These are phyloP conservation scores for Cladorrhinum sp. DNA, from an alignment of 2,329 filamentous ascomycete genomes.

Conservation along the genomic window DNA sequence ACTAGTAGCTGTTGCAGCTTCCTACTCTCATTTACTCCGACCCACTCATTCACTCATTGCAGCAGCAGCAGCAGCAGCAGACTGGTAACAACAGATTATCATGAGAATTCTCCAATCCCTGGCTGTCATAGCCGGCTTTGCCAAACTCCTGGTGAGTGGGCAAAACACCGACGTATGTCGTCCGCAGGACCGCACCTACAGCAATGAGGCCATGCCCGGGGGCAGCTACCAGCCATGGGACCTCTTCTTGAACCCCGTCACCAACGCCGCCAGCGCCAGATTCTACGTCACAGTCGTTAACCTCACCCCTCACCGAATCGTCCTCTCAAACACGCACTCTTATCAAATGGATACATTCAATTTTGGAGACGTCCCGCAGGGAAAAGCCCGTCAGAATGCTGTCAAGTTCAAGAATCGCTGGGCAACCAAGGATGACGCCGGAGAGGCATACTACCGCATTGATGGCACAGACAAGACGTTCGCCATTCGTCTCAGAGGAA, in stretches of 20 bases:
- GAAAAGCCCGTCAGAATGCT: constrained; percentile 32
- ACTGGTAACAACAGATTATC: not conserved
- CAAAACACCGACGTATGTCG: constrained; percentile 13
- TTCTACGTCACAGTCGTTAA: constrained; percentile 37
- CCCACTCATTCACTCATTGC: not conserved
- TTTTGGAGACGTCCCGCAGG: constrained; percentile 35
- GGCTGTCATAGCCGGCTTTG: constrained; percentile 17
- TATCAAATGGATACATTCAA: constrained; percentile 35
- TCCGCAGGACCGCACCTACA: constrained; percentile 20
- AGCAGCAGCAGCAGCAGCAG: too few relatives aligned
- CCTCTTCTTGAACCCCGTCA: constrained; percentile 15
- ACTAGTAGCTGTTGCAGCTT: not conserved
- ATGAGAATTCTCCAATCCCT: constrained; percentile 15
- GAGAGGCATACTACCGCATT: constrained; percentile 34
- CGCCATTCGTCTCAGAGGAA: constrained; percentile 31
- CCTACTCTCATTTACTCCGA: not conserved
- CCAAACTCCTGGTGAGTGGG: constrained; percentile 10
- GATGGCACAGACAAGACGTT: constrained; percentile 33
- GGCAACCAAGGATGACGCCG: constrained; percentile 26
- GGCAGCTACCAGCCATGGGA: constrained; percentile 18
- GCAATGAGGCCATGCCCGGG: constrained; percentile 14
- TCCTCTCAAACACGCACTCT: constrained; percentile 28
- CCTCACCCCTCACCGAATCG: constrained; percentile 34
- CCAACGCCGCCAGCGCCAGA: constrained; percentile 13
- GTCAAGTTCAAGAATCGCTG: constrained; percentile 28